Base-by-base conservation (phyloP, 306 rosid genomes). In the Vigna nakashimae region DNA sequence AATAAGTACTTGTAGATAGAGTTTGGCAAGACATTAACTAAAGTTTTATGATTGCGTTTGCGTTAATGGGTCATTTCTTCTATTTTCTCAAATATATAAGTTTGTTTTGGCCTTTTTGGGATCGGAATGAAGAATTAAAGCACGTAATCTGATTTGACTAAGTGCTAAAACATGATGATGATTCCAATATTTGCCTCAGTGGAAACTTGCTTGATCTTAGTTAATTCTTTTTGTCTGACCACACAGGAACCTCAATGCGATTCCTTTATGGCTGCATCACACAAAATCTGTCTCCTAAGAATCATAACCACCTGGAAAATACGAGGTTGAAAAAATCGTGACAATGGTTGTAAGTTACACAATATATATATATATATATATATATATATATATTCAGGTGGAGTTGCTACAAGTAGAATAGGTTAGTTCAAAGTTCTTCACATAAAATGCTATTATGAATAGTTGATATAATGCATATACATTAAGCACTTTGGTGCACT, bases 191-290 rank as follows among this genome's bases (percentile, higher is more conserved):
- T 65, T 65, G 32, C 32, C 28, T 9, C 12, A 65, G 70, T 65
- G 70, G 70, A 65, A 65, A 65, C 50, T 65, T 65, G 70, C 70
- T 65, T 65, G 51, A 38, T 65, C 8, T 4, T 38, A 36, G 9
- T 38, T 38, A 38, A 38, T 38, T 38, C 9, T 64, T 48, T 64
- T 9, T 64, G 26, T 62, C 32, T 14, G 6, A 32, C 24, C 6
- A 28, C 1, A 28, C 20, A 60, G 8, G 3, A 60, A 60, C 65
- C 17, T 58, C 9, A 62, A 3, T 36, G 26, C 48, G 48, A 15
- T 63, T 63, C 48, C 7, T 36, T 36, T 10, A 30, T 60, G 20
- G 20, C 43, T 60, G 42, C 1, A 30, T 30, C 30, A 30, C 16
- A 60, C 67, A 30, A 62, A 62, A 55, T 55, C 30, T 53, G 15